Percentiles rank a stretch among this genome's conserved stretches.
Evolutionary conservation across 176 grass and related monocot genomes (phyloP).

Genomic region (Ananas comosus): DNA sequence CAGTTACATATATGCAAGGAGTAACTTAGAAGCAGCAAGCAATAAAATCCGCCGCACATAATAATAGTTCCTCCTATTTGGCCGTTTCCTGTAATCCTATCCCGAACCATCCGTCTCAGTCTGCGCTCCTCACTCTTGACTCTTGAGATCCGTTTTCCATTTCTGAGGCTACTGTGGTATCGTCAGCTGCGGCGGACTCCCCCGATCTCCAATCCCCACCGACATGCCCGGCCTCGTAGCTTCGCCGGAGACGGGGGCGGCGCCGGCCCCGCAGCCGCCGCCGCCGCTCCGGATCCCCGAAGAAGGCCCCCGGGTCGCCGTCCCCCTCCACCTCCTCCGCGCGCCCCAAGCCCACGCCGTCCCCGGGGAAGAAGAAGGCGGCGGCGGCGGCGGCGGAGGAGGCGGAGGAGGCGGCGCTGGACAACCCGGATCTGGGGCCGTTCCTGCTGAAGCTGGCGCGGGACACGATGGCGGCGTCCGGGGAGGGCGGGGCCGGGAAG

Average conservation of each 20-base stretch:
- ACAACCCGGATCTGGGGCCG: slow-evolving; percentile 99
- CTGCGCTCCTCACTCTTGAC: not conserved
- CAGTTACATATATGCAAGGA: not conserved
- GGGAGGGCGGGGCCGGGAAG: slow-evolving; percentile 59
- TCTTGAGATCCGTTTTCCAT: not conserved
- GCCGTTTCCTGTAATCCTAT: too few species aligned
- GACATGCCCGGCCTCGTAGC: slow-evolving; percentile 44
- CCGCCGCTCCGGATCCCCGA: slow-evolving; percentile 25
- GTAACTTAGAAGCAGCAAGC: slow-evolving; percentile 25
- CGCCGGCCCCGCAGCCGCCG: slow-evolving; percentile 27
- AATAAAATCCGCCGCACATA: not conserved
- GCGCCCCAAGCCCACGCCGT: slow-evolving; percentile 29
- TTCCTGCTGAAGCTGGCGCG: slow-evolving; percentile 92
- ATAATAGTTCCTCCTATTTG: not conserved
- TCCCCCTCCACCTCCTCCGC: slow-evolving; percentile 36
- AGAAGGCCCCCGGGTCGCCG: slow-evolving; percentile 33
- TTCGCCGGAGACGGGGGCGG: slow-evolving; percentile 25
- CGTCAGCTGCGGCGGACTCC: not conserved
- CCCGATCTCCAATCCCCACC: not conserved
- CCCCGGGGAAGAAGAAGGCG: slow-evolving; percentile 10
- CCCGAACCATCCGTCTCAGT: not conserved
- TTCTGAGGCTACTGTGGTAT: not conserved
- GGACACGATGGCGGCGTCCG: slow-evolving; percentile 70
- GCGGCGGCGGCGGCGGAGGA: not conserved
- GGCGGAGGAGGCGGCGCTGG: slow-evolving; percentile 55